Evolutionary conservation across 257 asterid species (phyloP), one percentile per base, ranked within the genome.

Genomic region (Verbascum thapsus): DNA sequence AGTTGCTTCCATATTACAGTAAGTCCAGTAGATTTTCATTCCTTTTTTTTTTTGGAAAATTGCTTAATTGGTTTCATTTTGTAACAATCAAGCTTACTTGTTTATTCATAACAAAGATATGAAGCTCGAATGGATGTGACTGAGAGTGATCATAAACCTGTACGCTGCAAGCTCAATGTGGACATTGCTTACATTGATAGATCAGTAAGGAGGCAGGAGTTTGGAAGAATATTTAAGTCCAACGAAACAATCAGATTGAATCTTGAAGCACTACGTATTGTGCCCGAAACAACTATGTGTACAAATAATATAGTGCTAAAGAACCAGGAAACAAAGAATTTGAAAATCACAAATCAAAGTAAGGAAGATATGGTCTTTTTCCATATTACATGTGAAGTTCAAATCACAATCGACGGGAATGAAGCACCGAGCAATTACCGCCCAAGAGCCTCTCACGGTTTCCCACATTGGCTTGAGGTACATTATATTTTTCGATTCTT

Each of bases 391-490:
- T 86, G 96, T 57, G 80, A 78, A 72, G 94, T 90, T 35, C 96
- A 86, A 68, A 67, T 85, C 64, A 49, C 80, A 53, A 42, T 84
- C 63, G 77, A 78, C 59, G 89, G 78, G 50, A 90, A 76, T 19
- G 88, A 68, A 34, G 64, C 66, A 44, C 37, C 77, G 38, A 59
- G 82, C 8, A 87, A 78, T 6, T 75, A 64, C 66, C 85, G 77
- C 12, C 78, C 84, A 11, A 74, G 96, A 61, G 96, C 82, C 45
- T 88, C 85, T n/a, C 78, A 63, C 53, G 87, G 95, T 16, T 78
- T 91, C 41, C 98, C 98, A 2, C 91, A 87, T 40, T 91, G 96
- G 98, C 87, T 91, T 61, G 91, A 91, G 98, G 98, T 88, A 66
- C n/a, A n/a, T n/a, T n/a, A n/a, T n/a, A 57, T 54, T 13, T 54